Base-by-base conservation (phyloP, 2,329 filamentous ascomycete species). In the Ramichloridium luteum region DNA sequence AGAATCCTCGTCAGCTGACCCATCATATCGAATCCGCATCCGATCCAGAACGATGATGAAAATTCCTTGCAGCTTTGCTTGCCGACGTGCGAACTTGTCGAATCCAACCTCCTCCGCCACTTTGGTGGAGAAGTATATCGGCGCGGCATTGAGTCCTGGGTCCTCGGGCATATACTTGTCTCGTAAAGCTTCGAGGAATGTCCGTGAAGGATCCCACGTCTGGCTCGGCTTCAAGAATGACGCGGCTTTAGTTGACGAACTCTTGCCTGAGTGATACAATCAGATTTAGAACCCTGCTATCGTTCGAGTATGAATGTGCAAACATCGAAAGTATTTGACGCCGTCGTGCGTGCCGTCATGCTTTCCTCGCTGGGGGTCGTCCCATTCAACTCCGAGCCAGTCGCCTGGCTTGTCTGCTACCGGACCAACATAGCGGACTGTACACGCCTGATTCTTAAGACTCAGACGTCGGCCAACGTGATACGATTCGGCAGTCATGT, bases 341-440 rank as follows among this genome's bases (percentile, higher is more conserved):
- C 80, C 83, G 41, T 80, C 75, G 58, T 92, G 76, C 38, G 78
- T 75, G 37, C 90, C 90, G 49, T 88, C 73, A 58, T 98, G 86
- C 63, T 94, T 96, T 39, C 90, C 90, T 48, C 86, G 71, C 22
- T 66, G 68, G 35, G 76, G 64, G 55, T 94, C 82, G 58, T 96
- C 88, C 90, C 90, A 98, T 68, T 98, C 90, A 28, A 96, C 83
- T 28, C 90, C 90, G 18, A 96, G 69, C 86, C 88, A 96, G 40
- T 70, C 65, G 29, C 84, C 82, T 26, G 71, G 67, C 6, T 84
- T 86, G 44, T 80, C 81, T 30, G 72, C 67, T 5, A 96, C 79
- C 18, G 69, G 57, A 27, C 90, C 90, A 39, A 81, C 60, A 52
- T 86, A 96, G 39, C 84, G 77, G 36, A 96, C 70, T 1, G 88